Percentiles rank a stretch among this genome's conserved stretches.
Conservation (phyloP, 2,329 filamentous ascomycete species). For the Penicillium sp. region DNA sequence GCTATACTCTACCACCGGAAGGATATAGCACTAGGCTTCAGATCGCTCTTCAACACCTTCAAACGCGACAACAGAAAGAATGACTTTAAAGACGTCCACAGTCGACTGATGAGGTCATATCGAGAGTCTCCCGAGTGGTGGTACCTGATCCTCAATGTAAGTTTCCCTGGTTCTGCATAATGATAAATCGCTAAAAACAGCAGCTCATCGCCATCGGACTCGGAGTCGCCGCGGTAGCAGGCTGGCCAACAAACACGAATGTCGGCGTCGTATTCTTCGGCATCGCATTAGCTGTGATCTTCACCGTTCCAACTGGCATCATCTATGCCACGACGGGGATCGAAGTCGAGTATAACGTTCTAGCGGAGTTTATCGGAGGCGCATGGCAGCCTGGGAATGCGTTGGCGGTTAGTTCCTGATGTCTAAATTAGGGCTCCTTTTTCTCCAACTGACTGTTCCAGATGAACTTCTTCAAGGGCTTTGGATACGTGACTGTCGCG, state of each 20-base stretch:
- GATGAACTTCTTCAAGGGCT: conserved; percentile 17
- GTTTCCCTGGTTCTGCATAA: background rate
- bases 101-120: conserved; percentile 10
- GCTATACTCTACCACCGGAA: conserved; percentile 5
- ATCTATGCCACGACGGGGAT: conserved; percentile 17
- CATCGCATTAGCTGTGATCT: conserved; percentile 6
- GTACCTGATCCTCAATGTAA: conserved; percentile 4
- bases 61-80: background rate
- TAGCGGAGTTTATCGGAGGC: conserved; percentile 16
- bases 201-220: conserved; percentile 5
- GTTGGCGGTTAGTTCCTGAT: background rate
- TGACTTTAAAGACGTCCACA: conserved; percentile 13
- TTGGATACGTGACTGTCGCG: conserved; percentile 13
- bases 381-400: conserved; percentile 13
- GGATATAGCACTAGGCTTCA: conserved; percentile 6
- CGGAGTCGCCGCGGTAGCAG: conserved; percentile 1
- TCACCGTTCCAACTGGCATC: conserved; percentile 15
- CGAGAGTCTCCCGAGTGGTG: conserved; percentile 14
- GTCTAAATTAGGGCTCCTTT: background rate
- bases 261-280: conserved; percentile 16
- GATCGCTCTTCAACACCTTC: background rate
- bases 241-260: conserved; percentile 9
- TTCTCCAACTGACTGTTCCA: background rate
- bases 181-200: background rate
- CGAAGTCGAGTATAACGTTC: conserved; percentile 12